Evolutionary conservation across 2,329 filamentous ascomycete genomes (phyloP), one percentile per base, ranked within the genome.

Genomic region (Fusarium buharicum): DNA sequence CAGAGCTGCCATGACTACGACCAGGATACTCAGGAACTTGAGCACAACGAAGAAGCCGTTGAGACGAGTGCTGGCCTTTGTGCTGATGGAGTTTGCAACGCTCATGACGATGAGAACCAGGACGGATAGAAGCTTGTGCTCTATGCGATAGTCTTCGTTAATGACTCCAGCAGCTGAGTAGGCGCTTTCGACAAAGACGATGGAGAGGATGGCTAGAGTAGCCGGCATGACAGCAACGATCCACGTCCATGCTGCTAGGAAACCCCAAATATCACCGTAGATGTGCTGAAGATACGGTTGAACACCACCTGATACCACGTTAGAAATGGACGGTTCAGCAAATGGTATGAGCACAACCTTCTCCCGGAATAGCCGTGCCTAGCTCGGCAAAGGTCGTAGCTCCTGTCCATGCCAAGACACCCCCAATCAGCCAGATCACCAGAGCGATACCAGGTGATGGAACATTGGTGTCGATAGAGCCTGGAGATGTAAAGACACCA

Each of bases 221-320:
- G 85, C 85, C 0, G 86, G 86, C 81, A 88, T 89, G 20, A 88
- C 82, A 17, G 83, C 84, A 6, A 88, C 80, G 50, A 89, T 82
- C 83, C 86, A 89, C 0, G 86, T 85, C 86, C 86, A 89, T 0
- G 85, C 85, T 6, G 85, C 84, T 6, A 88, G 71, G 65, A 88
- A 89, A n/a, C 85, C 86, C 44, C 82, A 81, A 3, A 84, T 74
- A 45, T 88, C 84, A 27, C 86, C 86, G 59, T 82, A 89, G 30
- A 88, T 82, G 70, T 86, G 81, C 63, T 81, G 79, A 7, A 89
- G 78, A 63, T 86, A 89, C 13, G 85, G 84, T 66, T 89, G 86
- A 41, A 88, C 82, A 14, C 86, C 86, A 5, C 86, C 84, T 78
- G 6, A 20, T 0, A 13, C 1, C 1, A 12, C 12, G 17, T 68